Percentiles rank a stretch among this genome's conserved stretches.
Conservation (phyloP, 2,329 filamentous ascomycete species). For the Aspergillus neotritici region DNA sequence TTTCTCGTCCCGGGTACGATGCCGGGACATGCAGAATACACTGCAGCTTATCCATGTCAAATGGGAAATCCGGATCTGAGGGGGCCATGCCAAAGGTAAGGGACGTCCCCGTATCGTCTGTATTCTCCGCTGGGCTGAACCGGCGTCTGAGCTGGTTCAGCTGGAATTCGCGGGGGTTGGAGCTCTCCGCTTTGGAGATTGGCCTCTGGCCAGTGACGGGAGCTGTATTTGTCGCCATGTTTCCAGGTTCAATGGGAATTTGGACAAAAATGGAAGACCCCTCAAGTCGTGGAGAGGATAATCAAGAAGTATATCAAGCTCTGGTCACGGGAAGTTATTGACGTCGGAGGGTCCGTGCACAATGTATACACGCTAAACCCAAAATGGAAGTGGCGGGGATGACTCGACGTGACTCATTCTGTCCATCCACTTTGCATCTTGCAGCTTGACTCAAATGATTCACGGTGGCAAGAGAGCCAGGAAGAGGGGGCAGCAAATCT, state of each 20-base stretch:
- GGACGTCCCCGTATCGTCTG: slow-evolving; percentile 48
- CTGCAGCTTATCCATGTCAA: slow-evolving; percentile 63
- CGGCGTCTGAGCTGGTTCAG: slow-evolving; percentile 65
- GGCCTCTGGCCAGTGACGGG: slow-evolving; percentile 53
- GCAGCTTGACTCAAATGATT: too few species aligned
- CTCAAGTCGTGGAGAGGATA: too few species aligned
- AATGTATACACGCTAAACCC: too few species aligned
- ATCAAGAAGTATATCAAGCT: too few species aligned
- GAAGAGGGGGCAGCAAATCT: too few species aligned
- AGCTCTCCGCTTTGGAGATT: slow-evolving; percentile 56
- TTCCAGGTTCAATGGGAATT: not conserved
- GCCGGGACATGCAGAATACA: slow-evolving; percentile 62
- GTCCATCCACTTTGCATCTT: too few species aligned
- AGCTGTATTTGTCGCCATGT: slow-evolving; percentile 32
- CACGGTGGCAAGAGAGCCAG: too few species aligned
- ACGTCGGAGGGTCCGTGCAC: too few species aligned
- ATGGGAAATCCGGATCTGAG: slow-evolving; percentile 79
- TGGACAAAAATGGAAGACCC: too few species aligned
- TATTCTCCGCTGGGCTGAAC: slow-evolving; percentile 50
- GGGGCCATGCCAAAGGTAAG: slow-evolving; percentile 62
- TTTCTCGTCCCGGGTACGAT: slow-evolving; percentile 52
- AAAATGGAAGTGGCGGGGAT: too few species aligned
- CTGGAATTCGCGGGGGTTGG: slow-evolving; percentile 69
- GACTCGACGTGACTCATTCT: too few species aligned
- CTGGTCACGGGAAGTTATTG: too few species aligned